Base-by-base conservation (phyloP, 345 rosid genomes). In the Salix koriyanagi region DNA sequence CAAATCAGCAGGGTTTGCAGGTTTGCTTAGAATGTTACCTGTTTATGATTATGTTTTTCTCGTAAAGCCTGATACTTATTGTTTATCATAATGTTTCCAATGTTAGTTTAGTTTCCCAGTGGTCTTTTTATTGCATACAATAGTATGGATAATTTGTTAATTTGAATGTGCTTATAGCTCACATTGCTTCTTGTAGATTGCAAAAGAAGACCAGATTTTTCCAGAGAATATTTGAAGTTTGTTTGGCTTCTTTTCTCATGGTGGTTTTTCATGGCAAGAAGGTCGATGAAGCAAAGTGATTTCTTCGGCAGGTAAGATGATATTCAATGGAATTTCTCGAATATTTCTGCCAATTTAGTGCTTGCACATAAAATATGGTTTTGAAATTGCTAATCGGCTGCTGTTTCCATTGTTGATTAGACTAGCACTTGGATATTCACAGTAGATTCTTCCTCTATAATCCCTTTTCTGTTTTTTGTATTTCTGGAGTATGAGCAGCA, bases 131-230 rank as follows among this genome's bases (percentile, higher is more conserved):
- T 67, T 39, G 37, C 41, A 6, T 1, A 4, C 4, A 28, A 12
- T 50, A 1, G 60, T 28, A 32, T 41, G 52, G 30, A 18, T 54
- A 39, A 23, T 4, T 68, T 26, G 7, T 56, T 37, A 18, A 52
- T 67, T 75, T 37, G 41, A 34, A 36, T 23, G 23, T 75, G 39
- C 36, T 52, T 67, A 37, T 67, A 75, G 32, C 56, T 52, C 52
- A 75, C 64, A 7, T 25, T 65, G 66, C 65, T 46, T 32, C 56
- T 65, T 74, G 77, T 74, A 74, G 77, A 65, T 46, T 48, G 21
- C n/a, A 65, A 21, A 65, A 75, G 62, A 48, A 73, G 58, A 46
- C 10, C 21, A 28, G n/a, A 23, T 30, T 36, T 32, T 50, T 66
- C 34, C 44, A 2, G 71, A 50, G 54, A 36, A 41, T 23, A 36